A percentile compares a stretch with the other conserved stretches of the same genome.
These are phyloP conservation scores for Paulownia fortunei DNA, from an alignment of 257 asterid species.

Conservation along the genomic window DNA sequence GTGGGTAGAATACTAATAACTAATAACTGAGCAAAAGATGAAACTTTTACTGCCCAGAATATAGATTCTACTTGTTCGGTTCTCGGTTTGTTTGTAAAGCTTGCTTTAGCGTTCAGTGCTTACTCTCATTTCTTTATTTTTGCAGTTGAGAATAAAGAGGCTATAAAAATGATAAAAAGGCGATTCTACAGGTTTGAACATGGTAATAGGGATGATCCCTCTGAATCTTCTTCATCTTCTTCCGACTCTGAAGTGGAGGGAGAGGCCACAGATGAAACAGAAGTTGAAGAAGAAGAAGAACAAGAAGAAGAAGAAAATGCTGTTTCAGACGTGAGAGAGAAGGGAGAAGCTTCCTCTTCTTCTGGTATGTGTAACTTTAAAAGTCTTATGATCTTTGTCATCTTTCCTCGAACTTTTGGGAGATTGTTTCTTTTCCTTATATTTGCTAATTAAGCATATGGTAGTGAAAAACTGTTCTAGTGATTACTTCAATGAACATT, in stretches of 20 bases:
- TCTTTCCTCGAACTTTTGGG: not conserved
- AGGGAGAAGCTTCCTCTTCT: slow-evolving; percentile 48
- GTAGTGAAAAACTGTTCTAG: not conserved
- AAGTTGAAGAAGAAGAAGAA: slow-evolving; percentile 51
- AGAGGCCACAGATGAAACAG: slow-evolving; percentile 57
- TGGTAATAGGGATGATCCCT: slow-evolving; percentile 72
- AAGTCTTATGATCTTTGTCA: not conserved
- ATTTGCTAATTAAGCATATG: not conserved
- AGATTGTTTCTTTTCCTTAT: not conserved
- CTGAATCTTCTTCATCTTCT: slow-evolving; percentile 77
- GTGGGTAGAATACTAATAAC: not conserved
- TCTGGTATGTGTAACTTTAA: slow-evolving; percentile 46
- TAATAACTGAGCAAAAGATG: slow-evolving; percentile 10
- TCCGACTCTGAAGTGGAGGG: slow-evolving; percentile 70
- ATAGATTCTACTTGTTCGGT: not conserved
- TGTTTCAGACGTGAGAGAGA: slow-evolving; percentile 43
- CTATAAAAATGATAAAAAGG: slow-evolving; percentile 73
- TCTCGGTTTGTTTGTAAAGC: slow-evolving; percentile 3
- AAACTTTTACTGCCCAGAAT: not conserved
- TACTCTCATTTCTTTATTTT: slow-evolving; percentile 21
- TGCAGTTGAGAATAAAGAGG: slow-evolving; percentile 49
- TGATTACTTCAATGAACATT: not conserved
- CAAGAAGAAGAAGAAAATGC: slow-evolving; percentile 40
- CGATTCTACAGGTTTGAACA: slow-evolving; percentile 81
- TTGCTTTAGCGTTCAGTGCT: not conserved